Evolutionary conservation across 2,329 filamentous ascomycete genomes (phyloP).

Genomic region (Aspergillus viridinutans): DNA sequence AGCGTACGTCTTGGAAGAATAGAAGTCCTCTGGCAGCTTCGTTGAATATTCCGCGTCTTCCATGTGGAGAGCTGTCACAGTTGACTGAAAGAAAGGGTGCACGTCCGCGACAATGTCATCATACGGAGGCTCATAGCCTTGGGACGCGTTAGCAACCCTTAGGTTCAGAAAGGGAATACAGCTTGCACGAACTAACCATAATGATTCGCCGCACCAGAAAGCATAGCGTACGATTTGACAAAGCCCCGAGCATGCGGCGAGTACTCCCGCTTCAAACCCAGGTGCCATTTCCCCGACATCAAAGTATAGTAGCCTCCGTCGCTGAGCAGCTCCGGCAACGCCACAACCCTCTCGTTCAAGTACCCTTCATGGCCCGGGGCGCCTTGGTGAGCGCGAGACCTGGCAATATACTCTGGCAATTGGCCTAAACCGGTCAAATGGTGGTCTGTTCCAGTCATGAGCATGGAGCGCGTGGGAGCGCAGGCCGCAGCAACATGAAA

Average conservation of each 20-base stretch:
- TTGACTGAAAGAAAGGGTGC: slow-evolving; percentile 8
- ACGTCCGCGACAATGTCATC: background rate
- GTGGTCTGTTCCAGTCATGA: slow-evolving; percentile 32
- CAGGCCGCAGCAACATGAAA: slow-evolving; percentile 59
- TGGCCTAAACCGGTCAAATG: slow-evolving; percentile 31
- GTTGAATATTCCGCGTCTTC: slow-evolving; percentile 14
- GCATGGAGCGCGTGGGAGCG: slow-evolving; percentile 40
- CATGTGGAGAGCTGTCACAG: slow-evolving; percentile 4
- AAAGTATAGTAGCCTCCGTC: slow-evolving; percentile 33
- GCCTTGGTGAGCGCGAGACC: slow-evolving; percentile 16
- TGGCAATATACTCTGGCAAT: slow-evolving; percentile 25
- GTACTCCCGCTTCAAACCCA: slow-evolving; percentile 26
- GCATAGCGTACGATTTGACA: slow-evolving; percentile 23
- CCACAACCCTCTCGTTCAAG: slow-evolving; percentile 30
- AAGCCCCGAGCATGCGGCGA: slow-evolving; percentile 29
- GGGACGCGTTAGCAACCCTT: background rate
- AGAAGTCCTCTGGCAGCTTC: slow-evolving; percentile 22
- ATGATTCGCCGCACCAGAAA: slow-evolving; percentile 32
- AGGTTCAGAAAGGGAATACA: slow-evolving; percentile 11
- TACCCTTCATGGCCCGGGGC: slow-evolving; percentile 36
- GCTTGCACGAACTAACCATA: slow-evolving; percentile 18
- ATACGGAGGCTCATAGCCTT: slow-evolving; percentile 4
- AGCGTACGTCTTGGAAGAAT: slow-evolving; percentile 29
- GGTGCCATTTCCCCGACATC: slow-evolving; percentile 34
- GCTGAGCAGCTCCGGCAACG: slow-evolving; percentile 31